phyloP scores from a whole-genome alignment of 805 yeast species.

The Starmera caribaea region DNA sequence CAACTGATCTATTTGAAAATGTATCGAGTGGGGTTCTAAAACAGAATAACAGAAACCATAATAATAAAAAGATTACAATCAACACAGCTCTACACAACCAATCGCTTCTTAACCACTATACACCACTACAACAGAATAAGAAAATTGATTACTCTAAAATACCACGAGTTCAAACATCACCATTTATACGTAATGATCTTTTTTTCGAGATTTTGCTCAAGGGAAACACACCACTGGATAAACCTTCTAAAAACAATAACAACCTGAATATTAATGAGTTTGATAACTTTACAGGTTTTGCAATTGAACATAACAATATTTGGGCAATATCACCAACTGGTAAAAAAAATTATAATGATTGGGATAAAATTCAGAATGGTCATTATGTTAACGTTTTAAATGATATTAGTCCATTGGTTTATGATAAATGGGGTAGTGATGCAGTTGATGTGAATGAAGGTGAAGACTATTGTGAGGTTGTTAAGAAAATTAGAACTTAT shows the following conservation, averaged over 20 bases:
- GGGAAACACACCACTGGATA: constrained; percentile 12
- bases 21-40: constrained; percentile 17
- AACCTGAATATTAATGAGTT: no score
- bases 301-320: neutral
- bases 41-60: constrained; percentile 1
- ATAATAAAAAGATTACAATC: neutral
- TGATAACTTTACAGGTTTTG: no score
- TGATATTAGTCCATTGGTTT: no score
- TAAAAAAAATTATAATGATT: neutral
- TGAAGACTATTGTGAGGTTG: no score
- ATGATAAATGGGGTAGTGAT: no score
- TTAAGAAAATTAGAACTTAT: no score
- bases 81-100: no score
- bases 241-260: neutral
- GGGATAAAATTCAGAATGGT: neutral
- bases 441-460: no score
- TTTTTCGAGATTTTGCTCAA: constrained; percentile 14
- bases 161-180: constrained; percentile 14
- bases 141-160: constrained; percentile 4
- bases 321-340: neutral
- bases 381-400: no score
- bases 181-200: constrained; percentile 10
- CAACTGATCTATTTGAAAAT: constrained; percentile 2
- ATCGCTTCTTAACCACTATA: neutral
- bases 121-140: neutral